Conservation (phyloP, 2,329 filamentous ascomycete species). For the Westerdykella sp. region DNA sequence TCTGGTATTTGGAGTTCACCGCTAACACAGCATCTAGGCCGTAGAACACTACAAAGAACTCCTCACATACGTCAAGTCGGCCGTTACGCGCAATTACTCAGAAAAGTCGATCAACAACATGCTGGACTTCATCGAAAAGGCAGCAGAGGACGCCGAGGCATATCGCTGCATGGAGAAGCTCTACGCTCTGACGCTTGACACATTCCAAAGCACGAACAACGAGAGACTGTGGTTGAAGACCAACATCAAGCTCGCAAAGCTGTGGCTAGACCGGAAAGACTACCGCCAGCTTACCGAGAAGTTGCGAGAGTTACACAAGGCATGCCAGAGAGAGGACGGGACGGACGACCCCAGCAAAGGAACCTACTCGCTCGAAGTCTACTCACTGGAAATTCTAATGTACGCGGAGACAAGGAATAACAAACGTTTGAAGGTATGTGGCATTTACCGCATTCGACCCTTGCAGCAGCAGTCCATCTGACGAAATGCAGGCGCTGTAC, state of each 20-base stretch:
- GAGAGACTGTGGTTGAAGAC: conserved; percentile 97
- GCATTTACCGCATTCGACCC: conserved; percentile 10
- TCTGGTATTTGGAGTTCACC: conserved; percentile 2
- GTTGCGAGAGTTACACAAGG: conserved; percentile 78
- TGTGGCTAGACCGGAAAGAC: conserved; percentile 87
- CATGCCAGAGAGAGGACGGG: conserved; percentile 82
- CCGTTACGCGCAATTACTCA: conserved; percentile 95
- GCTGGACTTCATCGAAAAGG: conserved; percentile 95
- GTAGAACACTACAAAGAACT: conserved; percentile 90
- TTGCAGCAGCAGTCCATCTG: conserved; percentile 19
- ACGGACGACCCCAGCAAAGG: conserved; percentile 90
- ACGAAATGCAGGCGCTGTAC: conserved; percentile 60
- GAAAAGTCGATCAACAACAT: conserved; percentile 99
- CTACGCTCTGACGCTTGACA: conserved; percentile 86
- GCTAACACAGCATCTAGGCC: conserved; percentile 53
- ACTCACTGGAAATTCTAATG: conserved; percentile 98
- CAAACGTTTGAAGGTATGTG: conserved; percentile 75
- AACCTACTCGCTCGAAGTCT: conserved; percentile 92
- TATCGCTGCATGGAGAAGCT: conserved; percentile 87
- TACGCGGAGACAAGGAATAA: conserved; percentile 95
- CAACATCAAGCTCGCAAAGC: conserved; percentile 89
- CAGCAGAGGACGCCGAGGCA: conserved; percentile 63
- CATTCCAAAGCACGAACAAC: conserved; percentile 96
- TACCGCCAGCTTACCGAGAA: conserved; percentile 76
- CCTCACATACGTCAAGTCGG: conserved; percentile 93